Evolutionary conservation across 371 early-diverging fungal species (phyloP), one percentile per base, ranked within the genome.

Genomic region (Haplosporangium sp.): DNA sequence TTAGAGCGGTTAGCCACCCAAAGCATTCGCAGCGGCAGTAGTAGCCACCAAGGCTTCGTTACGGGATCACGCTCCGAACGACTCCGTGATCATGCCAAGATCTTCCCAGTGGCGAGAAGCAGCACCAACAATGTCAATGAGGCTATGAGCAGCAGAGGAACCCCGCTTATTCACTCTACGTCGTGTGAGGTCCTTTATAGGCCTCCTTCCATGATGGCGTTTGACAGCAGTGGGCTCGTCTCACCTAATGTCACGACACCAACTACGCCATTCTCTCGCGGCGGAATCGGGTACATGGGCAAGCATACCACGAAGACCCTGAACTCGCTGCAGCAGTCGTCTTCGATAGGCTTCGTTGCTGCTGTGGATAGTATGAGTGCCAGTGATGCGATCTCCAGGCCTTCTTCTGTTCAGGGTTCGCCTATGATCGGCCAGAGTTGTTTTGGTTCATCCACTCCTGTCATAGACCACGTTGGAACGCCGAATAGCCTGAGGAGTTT

Each of bases 81-180:
- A 10, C 21, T 75, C n/a, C 69, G 69, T 11, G 69, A 75, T 20
- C 65, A 75, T 45, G 75, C 75, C 45, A 69, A 66, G 53, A 52
- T 75, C 55, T 75, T 75, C 23, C 23, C 51, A 4, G 20, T 43
- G 16, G 59, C 54, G 3, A 59, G 70, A 8, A 51, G 55, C 38
- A 75, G 54, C 14, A 54, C 47, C 12, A 54, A 65, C 9, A 65
- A 43, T 21, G 23, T 69, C 37, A 53, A 65, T 13, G 75, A 69
- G n/a, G 54, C 37, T 6, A 41, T 45, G 29, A 59, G 69, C 29
- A 48, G 38, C 47, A 62, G 69, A 18, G 60, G 59, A 18, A 69
- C 75, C 5, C 69, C 75, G 3, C 0, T 62, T 20, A 23, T 62
- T 6, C 54, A 41, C 36, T 41, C 69, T 4, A 21, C 38, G 16